Evolutionary conservation across 495 filamentous ascomycete genomes (phyloP).

Genomic region (Cercophora newfieldiana): DNA sequence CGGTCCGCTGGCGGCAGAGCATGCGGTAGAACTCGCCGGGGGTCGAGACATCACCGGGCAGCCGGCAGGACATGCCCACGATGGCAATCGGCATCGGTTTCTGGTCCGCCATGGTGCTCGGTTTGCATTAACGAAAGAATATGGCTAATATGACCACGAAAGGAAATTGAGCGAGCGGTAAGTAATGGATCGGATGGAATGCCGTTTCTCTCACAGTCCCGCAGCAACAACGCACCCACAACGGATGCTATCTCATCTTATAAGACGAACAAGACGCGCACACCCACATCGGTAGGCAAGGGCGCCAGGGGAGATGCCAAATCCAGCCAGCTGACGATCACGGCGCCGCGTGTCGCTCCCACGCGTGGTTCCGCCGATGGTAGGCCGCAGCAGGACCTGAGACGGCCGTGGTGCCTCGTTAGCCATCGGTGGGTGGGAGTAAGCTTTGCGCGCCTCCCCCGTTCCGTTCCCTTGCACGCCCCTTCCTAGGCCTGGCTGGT

Average conservation of each 20-base stretch:
- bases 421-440: neutral
- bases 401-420: neutral
- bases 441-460: no score
- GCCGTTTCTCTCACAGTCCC: neutral
- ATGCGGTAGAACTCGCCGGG: slow-evolving; percentile 49
- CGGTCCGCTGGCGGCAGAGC: slow-evolving; percentile 39
- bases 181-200: neutral
- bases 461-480: neutral
- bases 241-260: neutral
- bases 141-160: slow-evolving; percentile 7
- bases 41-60: slow-evolving; percentile 47
- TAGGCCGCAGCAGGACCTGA: neutral
- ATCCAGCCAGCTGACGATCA: neutral
- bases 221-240: neutral
- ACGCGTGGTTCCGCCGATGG: neutral
- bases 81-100: slow-evolving; percentile 43
- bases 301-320: neutral
- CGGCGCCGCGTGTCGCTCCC: neutral
- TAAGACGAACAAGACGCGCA: neutral
- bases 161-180: neutral
- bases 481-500: neutral
- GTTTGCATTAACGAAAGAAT: slow-evolving; percentile 18
- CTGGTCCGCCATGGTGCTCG: slow-evolving; percentile 26
- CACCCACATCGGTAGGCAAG: neutral
- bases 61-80: slow-evolving; percentile 48